phyloP scores from a whole-genome alignment of 352 stramenopile species.

The Thraustochytrium striatum region DNA sequence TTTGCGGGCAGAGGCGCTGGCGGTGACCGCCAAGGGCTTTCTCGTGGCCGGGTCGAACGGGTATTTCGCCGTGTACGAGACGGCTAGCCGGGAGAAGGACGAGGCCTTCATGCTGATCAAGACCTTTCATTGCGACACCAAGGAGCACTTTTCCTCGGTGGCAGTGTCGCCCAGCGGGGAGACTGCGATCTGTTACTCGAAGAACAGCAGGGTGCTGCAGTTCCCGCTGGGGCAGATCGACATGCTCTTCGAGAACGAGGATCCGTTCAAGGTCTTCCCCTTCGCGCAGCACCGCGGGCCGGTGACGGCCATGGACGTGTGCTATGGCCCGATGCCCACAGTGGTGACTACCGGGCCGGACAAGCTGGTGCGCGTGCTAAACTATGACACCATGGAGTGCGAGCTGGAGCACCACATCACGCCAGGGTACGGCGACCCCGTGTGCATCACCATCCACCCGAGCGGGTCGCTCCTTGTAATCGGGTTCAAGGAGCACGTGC shows the following conservation, averaged over 20 bases:
- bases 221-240: slow-evolving; percentile 36
- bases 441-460: slow-evolving; percentile 7
- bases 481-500: slow-evolving; percentile 43
- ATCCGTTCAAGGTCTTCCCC: slow-evolving; percentile 21
- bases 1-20: slow-evolving; percentile 4
- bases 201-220: background rate
- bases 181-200: background rate
- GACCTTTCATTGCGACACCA: background rate
- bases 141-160: background rate
- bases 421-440: slow-evolving; percentile 24
- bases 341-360: slow-evolving; percentile 3
- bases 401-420: slow-evolving; percentile 23
- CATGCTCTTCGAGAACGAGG: slow-evolving; percentile 44
- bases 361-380: slow-evolving; percentile 35
- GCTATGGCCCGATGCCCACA: background rate
- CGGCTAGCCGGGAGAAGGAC: slow-evolving; percentile 5
- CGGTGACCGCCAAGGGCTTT: background rate
- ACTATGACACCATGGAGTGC: slow-evolving; percentile 23
- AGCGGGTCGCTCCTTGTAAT: slow-evolving; percentile 25
- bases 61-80: slow-evolving; percentile 8
- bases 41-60: slow-evolving; percentile 1
- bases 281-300: slow-evolving; percentile 21
- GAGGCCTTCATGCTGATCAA: slow-evolving; percentile 34
- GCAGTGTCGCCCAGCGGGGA: slow-evolving; percentile 5
- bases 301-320: slow-evolving; percentile 37